These are phyloP conservation scores for Ogataea angusta DNA, from an alignment of 805 yeast species.

Conservation along the genomic window DNA sequence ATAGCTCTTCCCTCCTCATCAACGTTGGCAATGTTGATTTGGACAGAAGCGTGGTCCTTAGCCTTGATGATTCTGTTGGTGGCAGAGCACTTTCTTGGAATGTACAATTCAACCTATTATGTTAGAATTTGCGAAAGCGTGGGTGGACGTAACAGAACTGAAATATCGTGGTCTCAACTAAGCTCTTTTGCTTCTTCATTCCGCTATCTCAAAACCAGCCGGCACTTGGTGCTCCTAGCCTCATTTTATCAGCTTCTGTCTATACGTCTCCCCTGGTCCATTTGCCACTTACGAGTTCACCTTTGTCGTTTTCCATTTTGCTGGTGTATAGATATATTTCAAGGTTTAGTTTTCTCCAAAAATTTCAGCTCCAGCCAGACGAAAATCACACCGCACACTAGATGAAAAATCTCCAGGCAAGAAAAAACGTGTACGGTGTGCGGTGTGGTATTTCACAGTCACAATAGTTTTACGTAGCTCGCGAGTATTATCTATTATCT, in stretches of 20 bases:
- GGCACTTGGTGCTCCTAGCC: no score
- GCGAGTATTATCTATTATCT: background rate
- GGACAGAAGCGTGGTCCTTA: constrained; percentile 99
- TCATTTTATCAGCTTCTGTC: background rate
- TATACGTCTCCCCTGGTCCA: background rate
- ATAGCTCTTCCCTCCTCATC: constrained; percentile 95
- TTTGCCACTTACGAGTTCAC: constrained; percentile 85
- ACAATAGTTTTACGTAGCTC: constrained; percentile 4
- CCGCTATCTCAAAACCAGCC: no score
- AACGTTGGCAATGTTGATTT: constrained; percentile 97
- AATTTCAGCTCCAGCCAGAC: constrained; percentile 9
- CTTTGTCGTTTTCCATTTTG: constrained; percentile 99
- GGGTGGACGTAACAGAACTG: no score
- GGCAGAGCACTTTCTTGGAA: constrained; percentile 99
- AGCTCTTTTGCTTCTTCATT: no score
- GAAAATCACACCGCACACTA: constrained; percentile 7
- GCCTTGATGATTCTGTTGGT: constrained; percentile 99
- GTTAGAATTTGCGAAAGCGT: background rate
- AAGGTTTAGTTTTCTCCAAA: constrained; percentile 11
- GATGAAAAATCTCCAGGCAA: background rate
- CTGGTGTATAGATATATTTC: constrained; percentile 15
- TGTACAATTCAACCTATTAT: constrained; percentile 95
- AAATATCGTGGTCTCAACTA: no score
- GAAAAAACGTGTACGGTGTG: constrained; percentile 5
- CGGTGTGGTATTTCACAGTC: constrained; percentile 20